phyloP scores from a whole-genome alignment of 345 rosid species.

The Sisymbrium irio region DNA sequence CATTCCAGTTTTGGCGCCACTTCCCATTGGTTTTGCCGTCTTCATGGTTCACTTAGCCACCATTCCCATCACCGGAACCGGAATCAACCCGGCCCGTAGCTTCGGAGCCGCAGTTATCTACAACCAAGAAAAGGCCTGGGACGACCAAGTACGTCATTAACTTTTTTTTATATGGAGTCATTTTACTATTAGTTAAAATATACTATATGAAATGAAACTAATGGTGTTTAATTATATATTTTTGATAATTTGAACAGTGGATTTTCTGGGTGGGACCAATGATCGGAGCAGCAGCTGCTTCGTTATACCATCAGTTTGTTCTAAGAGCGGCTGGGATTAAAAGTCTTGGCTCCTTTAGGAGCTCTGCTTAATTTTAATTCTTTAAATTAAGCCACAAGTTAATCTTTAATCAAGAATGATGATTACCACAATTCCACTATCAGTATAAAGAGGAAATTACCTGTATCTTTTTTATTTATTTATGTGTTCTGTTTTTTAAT shows the following conservation, averaged over 20 bases:
- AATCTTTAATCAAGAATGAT: conserved; percentile 9
- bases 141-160: conserved; percentile 61
- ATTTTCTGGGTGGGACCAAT: conserved; percentile 98
- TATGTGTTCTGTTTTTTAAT: neutral
- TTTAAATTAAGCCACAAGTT: conserved; percentile 10
- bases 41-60: conserved; percentile 96
- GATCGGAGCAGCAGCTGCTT: conserved; percentile 77
- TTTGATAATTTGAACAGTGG: conserved; percentile 49
- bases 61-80: conserved; percentile 88
- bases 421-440: neutral
- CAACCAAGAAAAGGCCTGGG: conserved; percentile 80
- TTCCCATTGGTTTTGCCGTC: conserved; percentile 93
- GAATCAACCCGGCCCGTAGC: conserved; percentile 97
- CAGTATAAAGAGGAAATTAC: neutral
- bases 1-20: conserved; percentile 80
- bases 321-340: conserved; percentile 78
- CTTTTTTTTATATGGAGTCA: neutral
- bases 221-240: neutral
- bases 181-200: neutral
- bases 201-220: neutral
- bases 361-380: conserved; percentile 49
- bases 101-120: conserved; percentile 91
- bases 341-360: conserved; percentile 83
- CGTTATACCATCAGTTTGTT: conserved; percentile 72
- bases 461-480: neutral